phyloP scores from a whole-genome alignment of 2,329 filamentous ascomycete genomes.

The Bipolaris oryzae region DNA sequence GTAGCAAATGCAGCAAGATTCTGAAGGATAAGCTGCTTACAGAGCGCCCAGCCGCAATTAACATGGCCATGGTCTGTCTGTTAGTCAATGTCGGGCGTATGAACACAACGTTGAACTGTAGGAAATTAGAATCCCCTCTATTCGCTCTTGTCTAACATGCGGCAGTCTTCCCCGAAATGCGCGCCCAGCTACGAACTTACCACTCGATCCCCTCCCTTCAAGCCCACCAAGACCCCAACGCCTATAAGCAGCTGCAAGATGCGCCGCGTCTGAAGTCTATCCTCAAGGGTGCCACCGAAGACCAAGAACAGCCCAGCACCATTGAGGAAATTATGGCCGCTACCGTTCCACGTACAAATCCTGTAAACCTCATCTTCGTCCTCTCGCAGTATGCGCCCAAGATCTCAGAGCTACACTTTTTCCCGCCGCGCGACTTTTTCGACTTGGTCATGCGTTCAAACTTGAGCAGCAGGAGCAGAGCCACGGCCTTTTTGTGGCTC shows the following conservation, averaged over 20 bases:
- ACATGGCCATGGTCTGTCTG: slow-evolving; percentile 99
- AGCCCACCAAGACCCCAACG: slow-evolving; percentile 90
- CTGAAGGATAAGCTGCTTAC: slow-evolving; percentile 94
- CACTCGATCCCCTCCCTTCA: slow-evolving; percentile 97
- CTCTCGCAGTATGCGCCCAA: slow-evolving; percentile 88
- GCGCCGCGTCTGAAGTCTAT: slow-evolving; percentile 96
- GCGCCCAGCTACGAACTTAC: slow-evolving; percentile 94
- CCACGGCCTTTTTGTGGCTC: slow-evolving; percentile 90
- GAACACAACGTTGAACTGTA: slow-evolving; percentile 98
- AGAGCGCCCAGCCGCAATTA: slow-evolving; percentile 88
- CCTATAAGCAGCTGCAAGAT: slow-evolving; percentile 97
- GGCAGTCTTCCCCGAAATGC: slow-evolving; percentile 97
- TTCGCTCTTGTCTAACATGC: slow-evolving; percentile 1
- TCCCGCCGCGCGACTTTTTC: slow-evolving; percentile 85
- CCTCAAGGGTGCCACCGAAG: slow-evolving; percentile 93
- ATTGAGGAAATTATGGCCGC: slow-evolving; percentile 79
- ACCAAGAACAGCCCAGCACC: slow-evolving; percentile 81
- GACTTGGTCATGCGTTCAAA: slow-evolving; percentile 93
- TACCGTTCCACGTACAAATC: slow-evolving; percentile 81
- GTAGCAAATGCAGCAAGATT: slow-evolving; percentile 99
- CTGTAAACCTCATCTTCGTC: slow-evolving; percentile 95
- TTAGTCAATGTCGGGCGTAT: slow-evolving; percentile 96
- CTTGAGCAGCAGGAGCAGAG: slow-evolving; percentile 80
- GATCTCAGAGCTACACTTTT: slow-evolving; percentile 92
- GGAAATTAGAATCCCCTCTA: slow-evolving; percentile 38